phyloP scores from a whole-genome alignment of 768 basidiomycete genomes.

The Tylopilus vinaceipallidus region DNA sequence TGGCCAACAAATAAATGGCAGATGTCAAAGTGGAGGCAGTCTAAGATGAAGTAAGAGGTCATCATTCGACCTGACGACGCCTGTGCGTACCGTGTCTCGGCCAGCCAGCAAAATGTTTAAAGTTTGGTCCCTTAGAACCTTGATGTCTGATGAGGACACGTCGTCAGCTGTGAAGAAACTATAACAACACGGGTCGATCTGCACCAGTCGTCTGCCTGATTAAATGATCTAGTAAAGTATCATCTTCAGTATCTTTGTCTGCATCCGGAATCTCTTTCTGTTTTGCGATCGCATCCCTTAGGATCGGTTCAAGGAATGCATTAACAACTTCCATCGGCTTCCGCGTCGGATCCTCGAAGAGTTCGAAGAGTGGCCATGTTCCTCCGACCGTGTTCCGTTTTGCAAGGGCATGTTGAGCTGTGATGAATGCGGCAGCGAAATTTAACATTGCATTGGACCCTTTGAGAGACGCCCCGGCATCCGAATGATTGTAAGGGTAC shows the following conservation, averaged over 20 bases:
- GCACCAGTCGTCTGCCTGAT: conserved; percentile 39
- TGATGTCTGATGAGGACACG: conserved; percentile 23
- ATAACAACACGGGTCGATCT: neutral
- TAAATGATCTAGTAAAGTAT: conserved; percentile 42
- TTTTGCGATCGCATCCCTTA: conserved; percentile 35
- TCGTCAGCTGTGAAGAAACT: neutral
- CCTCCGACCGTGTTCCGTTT: conserved; percentile 31
- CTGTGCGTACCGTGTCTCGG: conserved; percentile 39
- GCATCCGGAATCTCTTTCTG: conserved; percentile 4
- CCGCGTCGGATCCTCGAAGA: too few relatives aligned
- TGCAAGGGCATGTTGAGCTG: conserved; percentile 32
- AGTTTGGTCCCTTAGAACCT: conserved; percentile 41
- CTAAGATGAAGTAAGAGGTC: conserved; percentile 25
- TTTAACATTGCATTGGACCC: conserved; percentile 15
- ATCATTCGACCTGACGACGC: neutral
- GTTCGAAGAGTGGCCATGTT: conserved; percentile 36
- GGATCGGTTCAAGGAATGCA: conserved; percentile 38
- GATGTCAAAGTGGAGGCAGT: conserved; percentile 45
- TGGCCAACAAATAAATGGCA: conserved; percentile 44
- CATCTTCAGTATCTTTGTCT: conserved; percentile 26
- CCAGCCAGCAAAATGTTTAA: conserved; percentile 46
- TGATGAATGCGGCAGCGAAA: conserved; percentile 34
- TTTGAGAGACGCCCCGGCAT: conserved; percentile 5
- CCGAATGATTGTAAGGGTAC: conserved; percentile 34
- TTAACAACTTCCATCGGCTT: conserved; percentile 20